These are phyloP conservation scores for Gracilaria domingensis DNA, from an alignment of 23 red algal species.

Conservation along the genomic window DNA sequence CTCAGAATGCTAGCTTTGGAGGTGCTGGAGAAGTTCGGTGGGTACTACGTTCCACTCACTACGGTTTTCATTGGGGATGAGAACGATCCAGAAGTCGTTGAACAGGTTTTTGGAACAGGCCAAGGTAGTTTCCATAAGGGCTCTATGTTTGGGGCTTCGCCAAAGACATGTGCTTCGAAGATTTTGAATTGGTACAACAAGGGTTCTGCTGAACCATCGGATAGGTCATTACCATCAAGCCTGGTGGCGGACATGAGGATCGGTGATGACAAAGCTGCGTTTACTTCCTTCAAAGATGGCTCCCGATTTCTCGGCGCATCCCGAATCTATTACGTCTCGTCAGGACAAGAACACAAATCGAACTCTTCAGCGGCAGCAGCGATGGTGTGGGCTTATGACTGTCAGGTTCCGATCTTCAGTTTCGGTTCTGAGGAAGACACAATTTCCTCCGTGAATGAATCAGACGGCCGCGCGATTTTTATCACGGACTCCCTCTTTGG, in stretches of 20 bases:
- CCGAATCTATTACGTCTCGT: conserved; percentile 11
- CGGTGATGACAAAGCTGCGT: conserved; percentile 51
- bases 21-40: conserved; percentile 61
- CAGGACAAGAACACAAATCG: not conserved
- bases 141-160: conserved; percentile 11
- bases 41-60: conserved; percentile 61
- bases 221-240: not conserved
- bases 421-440: conserved; percentile 1
- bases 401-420: conserved; percentile 56
- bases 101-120: conserved; percentile 17
- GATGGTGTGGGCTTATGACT: conserved; percentile 67
- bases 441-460: conserved; percentile 7
- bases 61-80: conserved; percentile 48
- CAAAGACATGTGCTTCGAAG: conserved; percentile 9
- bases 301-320: conserved; percentile 63
- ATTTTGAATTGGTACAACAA: conserved; percentile 35
- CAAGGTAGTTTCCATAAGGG: conserved; percentile 14
- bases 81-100: conserved; percentile 36
- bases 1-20: conserved; percentile 70
- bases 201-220: not conserved
- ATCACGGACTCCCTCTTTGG: conserved; percentile 41
- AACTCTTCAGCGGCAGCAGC: conserved; percentile 12
- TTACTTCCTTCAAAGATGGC: conserved; percentile 32
- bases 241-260: conserved; percentile 44
- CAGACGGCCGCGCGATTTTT: conserved; percentile 28